A percentile compares a stretch with the other conserved stretches of the same genome.
Evolutionary conservation across 2,329 filamentous ascomycete species (phyloP).

Genomic region (Fusarium foetens): DNA sequence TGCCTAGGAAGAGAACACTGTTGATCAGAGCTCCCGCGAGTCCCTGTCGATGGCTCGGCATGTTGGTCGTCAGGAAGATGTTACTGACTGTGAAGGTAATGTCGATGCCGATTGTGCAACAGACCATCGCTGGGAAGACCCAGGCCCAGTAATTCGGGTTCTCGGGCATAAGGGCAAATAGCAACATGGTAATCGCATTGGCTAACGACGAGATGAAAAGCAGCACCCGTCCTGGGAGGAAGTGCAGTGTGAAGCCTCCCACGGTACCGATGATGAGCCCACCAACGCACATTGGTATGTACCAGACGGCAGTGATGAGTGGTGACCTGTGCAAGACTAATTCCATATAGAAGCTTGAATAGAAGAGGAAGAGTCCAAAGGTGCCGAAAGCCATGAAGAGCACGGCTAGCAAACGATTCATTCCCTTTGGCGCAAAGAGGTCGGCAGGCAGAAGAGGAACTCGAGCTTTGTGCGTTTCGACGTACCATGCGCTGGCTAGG

Average conservation of each 20-base stretch:
- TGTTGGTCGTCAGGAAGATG: constrained; percentile 72
- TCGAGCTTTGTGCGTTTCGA: constrained; percentile 70
- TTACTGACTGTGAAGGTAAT: constrained; percentile 73
- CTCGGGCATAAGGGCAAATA: constrained; percentile 66
- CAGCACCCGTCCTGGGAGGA: constrained; percentile 63
- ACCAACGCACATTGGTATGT: constrained; percentile 66
- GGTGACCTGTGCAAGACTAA: constrained; percentile 62
- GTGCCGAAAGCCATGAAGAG: constrained; percentile 62
- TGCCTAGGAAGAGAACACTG: constrained; percentile 69
- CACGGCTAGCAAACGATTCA: constrained; percentile 65
- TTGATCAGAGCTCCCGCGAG: constrained; percentile 73
- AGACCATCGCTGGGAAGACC: constrained; percentile 69
- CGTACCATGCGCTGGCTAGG: constrained; percentile 65
- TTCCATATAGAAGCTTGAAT: constrained; percentile 71
- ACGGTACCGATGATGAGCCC: constrained; percentile 66
- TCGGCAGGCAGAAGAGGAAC: constrained; percentile 71
- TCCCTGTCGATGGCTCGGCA: constrained; percentile 69
- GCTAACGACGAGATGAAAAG: constrained; percentile 63
- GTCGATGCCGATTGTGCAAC: constrained; percentile 72
- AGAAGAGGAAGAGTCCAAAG: constrained; percentile 72
- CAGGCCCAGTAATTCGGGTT: constrained; percentile 70
- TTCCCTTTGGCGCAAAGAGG: constrained; percentile 66
- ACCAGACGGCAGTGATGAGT: constrained; percentile 68
- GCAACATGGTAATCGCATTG: constrained; percentile 60
- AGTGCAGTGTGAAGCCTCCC: constrained; percentile 66